These are phyloP conservation scores for Talaromyces ruber DNA, from an alignment of 495 filamentous ascomycete species.

Conservation along the genomic window DNA sequence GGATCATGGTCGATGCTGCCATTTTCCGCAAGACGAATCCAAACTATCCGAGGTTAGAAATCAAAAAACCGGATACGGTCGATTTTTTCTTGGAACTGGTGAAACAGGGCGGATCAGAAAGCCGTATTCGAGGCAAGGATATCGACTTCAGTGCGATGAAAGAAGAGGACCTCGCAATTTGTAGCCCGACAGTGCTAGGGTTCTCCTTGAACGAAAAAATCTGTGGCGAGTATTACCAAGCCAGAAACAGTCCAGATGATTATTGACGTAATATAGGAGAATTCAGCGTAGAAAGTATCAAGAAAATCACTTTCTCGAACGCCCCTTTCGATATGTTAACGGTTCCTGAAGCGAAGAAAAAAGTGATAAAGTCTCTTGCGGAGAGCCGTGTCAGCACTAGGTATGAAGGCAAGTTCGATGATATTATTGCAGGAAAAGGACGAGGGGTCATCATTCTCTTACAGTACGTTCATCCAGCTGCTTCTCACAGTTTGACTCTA, in stretches of 20 bases:
- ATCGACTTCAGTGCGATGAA: constrained; percentile 12
- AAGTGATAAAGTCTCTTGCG: constrained; percentile 13
- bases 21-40: constrained; percentile 14
- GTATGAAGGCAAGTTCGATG: constrained; percentile 16
- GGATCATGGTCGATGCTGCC: constrained; percentile 13
- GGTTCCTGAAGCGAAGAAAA: constrained; percentile 14
- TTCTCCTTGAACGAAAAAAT: constrained; percentile 15
- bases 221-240: constrained; percentile 12
- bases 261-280: constrained; percentile 13
- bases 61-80: constrained; percentile 1
- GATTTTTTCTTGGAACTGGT: neutral
- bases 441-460: constrained; percentile 30
- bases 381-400: constrained; percentile 10
- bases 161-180: constrained; percentile 17
- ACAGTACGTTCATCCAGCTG: neutral
- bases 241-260: neutral
- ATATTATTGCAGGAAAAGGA: constrained; percentile 25
- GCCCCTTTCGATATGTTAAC: constrained; percentile 12
- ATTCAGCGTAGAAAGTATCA: constrained; percentile 18
- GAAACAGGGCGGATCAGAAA: neutral
- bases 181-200: constrained; percentile 19
- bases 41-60: constrained; percentile 9
- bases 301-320: constrained; percentile 14
- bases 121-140: constrained; percentile 6
- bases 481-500: constrained; percentile 8